A percentile compares a stretch with the other conserved stretches of the same genome.
These are phyloP conservation scores for Hanseniaspora valbyensis DNA, from an alignment of 805 yeast species.

Conservation along the genomic window DNA sequence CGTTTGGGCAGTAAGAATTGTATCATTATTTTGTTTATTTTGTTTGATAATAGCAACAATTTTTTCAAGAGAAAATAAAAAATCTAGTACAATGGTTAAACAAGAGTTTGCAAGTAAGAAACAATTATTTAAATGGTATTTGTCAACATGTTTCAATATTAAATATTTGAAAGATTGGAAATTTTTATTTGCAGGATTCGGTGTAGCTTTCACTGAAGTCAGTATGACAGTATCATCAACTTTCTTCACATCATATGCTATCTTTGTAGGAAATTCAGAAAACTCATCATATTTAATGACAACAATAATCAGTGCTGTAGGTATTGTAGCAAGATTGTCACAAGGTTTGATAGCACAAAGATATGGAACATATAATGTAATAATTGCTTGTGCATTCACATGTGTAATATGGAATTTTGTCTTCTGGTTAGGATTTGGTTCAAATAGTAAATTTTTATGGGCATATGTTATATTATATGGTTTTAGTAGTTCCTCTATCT, in stretches of 20 bases:
- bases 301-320: slow-evolving; percentile 32
- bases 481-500: slow-evolving; percentile 38
- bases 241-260: slow-evolving; percentile 43
- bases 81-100: slow-evolving; percentile 18
- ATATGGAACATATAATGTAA: slow-evolving; percentile 40
- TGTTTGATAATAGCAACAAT: slow-evolving; percentile 31
- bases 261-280: slow-evolving; percentile 37
- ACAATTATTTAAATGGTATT: slow-evolving; percentile 25
- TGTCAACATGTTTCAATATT: slow-evolving; percentile 26
- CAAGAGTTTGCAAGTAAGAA: slow-evolving; percentile 33
- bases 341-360: slow-evolving; percentile 31
- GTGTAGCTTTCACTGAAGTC: slow-evolving; percentile 38
- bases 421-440: slow-evolving; percentile 32
- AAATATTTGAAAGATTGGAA: slow-evolving; percentile 34
- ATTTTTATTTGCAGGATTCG: slow-evolving; percentile 35
- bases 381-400: slow-evolving; percentile 27
- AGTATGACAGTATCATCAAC: slow-evolving; percentile 39
- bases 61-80: slow-evolving; percentile 33
- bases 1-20: slow-evolving; percentile 47
- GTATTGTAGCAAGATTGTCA: slow-evolving; percentile 30
- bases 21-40: slow-evolving; percentile 38
- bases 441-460: slow-evolving; percentile 25
- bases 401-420: slow-evolving; percentile 27
- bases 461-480: slow-evolving; percentile 40
- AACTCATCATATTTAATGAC: slow-evolving; percentile 37